Base-by-base conservation (phyloP, 352 stramenopile genomes). In the Elongisporangium undulatum region DNA sequence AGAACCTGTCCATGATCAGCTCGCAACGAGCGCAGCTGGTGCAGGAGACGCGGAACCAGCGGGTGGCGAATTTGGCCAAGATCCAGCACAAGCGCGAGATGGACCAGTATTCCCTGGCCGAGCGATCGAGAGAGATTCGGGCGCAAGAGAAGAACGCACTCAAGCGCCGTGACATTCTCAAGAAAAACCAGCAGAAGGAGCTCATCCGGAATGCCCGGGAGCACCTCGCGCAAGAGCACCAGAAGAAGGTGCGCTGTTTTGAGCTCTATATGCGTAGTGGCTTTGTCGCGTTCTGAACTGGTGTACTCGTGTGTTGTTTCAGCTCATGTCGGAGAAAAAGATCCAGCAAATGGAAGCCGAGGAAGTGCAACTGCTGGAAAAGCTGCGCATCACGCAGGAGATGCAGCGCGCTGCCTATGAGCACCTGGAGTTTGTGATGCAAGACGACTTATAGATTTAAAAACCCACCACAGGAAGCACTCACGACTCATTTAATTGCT, bases 341-440 rank as follows among this genome's bases (percentile, higher is more conserved):
- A 85, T 92, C 58, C 61, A 80, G 41, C 65, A 85, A 24, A 88
- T 92, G 80, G 80, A 89, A 34, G 60, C 58, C 2, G 78, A 92
- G 22, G 80, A 92, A 21, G 60, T 67, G 15, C 65, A 78, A 39
- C 58, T 92, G 53, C 86, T 92, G 45, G 80, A 85, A 24, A 77
- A 74, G 20, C 62, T 92, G 26, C 69, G 77, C 5, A 54, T 87
- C 13, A 86, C 80, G 41, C 79, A 92, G 57, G 80, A 89, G 38
- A 61, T 85, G 52, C 80, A 90, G 63, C 78, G 74, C 22, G 67
- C 74, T 3, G 80, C 79, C 15, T 88, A 83, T 63, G 77, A 88
- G 23, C 73, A 90, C 53, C 71, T 90, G 29, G 77, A 89, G 59
- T 79, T 82, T 52, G 77, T 77, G 50, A 85, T 89, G 64, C 67